Evolutionary conservation across 2,329 filamentous ascomycete species (phyloP).

Genomic region (Setomelanomma holmii): DNA sequence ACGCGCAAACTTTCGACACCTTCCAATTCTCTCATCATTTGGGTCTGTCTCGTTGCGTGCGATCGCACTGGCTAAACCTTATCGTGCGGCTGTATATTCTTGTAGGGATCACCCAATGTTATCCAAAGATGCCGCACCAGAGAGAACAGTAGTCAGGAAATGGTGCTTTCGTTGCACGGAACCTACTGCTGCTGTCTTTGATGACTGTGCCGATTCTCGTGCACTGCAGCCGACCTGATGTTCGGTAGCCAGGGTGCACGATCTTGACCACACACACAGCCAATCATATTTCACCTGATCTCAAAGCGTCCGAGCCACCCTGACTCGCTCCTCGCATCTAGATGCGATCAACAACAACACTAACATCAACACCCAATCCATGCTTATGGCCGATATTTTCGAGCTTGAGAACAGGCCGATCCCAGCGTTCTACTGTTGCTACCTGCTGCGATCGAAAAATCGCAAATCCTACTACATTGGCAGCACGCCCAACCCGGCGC

Average conservation of each 20-base stretch:
- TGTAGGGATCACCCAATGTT: no score
- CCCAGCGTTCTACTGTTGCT: conserved; percentile 91
- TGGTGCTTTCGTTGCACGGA: no score
- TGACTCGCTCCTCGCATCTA: conserved; percentile 20
- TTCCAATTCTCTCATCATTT: neutral
- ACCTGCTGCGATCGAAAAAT: conserved; percentile 84
- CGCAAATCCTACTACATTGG: conserved; percentile 82
- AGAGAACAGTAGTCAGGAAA: no score
- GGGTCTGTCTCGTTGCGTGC: no score
- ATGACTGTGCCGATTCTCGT: conserved; percentile 2
- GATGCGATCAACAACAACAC: conserved; percentile 23
- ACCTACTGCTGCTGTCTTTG: neutral
- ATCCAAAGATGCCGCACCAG: no score
- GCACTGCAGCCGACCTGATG: conserved; percentile 20
- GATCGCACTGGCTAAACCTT: no score
- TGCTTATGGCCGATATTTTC: conserved; percentile 16
- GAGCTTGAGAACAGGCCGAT: conserved; percentile 57
- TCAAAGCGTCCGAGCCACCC: conserved; percentile 22
- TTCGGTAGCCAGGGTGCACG: conserved; percentile 27
- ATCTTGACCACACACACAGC: conserved; percentile 15
- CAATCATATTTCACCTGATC: conserved; percentile 19
- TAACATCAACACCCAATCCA: conserved; percentile 14
- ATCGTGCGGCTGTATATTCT: no score
- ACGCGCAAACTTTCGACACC: no score
- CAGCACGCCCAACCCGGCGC: conserved; percentile 85